Percentiles rank a stretch among this genome's conserved stretches.
phyloP scores from a whole-genome alignment of 2,329 filamentous ascomycete genomes.

The Phaeomoniella chlamydospora region DNA sequence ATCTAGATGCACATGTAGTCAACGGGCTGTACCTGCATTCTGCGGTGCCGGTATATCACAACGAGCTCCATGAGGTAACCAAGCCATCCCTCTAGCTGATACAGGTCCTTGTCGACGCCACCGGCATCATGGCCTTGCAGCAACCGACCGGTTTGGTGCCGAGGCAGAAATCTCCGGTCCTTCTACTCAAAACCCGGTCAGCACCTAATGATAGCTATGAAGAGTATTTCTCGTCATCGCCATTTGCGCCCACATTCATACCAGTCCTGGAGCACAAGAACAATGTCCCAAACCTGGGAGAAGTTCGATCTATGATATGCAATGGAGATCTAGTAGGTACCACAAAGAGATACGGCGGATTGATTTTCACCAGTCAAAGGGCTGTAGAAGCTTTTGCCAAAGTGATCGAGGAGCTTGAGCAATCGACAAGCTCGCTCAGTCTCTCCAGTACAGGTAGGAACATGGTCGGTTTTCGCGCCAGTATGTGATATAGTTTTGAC shows the following conservation, averaged over 20 bases:
- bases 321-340: slow-evolving; percentile 13
- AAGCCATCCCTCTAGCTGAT: too few species aligned
- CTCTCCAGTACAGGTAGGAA: slow-evolving; percentile 8
- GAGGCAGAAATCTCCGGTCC: slow-evolving; percentile 23
- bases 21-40: too few species aligned
- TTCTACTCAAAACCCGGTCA: slow-evolving; percentile 33
- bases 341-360: slow-evolving; percentile 24
- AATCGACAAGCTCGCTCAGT: neutral
- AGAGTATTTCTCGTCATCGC: slow-evolving; percentile 22
- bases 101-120: too few species aligned
- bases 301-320: slow-evolving; percentile 20
- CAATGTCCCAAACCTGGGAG: slow-evolving; percentile 18
- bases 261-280: slow-evolving; percentile 31
- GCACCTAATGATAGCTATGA: slow-evolving; percentile 28
- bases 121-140: too few species aligned
- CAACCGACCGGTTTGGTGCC: too few species aligned
- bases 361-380: slow-evolving; percentile 35
- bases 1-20: too few species aligned
- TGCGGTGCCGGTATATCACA: too few species aligned
- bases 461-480: slow-evolving; percentile 9
- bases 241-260: slow-evolving; percentile 19
- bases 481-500: slow-evolving; percentile 1
- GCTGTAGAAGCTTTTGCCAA: slow-evolving; percentile 30
- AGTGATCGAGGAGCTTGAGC: slow-evolving; percentile 16
- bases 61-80: too few species aligned